These are phyloP conservation scores for Ophiostoma tasmaniense DNA, from an alignment of 2,329 filamentous ascomycete species.

Conservation along the genomic window DNA sequence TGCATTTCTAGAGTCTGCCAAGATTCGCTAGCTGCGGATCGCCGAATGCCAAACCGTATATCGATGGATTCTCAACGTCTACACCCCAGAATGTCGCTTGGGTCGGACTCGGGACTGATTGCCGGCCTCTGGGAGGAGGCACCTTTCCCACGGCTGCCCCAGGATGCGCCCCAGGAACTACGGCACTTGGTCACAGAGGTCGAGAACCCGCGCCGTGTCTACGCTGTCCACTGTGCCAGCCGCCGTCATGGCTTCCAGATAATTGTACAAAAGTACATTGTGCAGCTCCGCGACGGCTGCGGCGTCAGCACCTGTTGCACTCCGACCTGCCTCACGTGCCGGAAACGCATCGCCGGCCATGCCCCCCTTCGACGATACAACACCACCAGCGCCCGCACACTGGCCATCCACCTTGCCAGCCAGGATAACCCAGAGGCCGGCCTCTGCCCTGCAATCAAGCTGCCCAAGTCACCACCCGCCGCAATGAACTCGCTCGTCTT, in stretches of 20 bases:
- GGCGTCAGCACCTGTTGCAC: conserved; percentile 59
- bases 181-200: conserved; percentile 47
- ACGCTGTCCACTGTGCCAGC: conserved; percentile 51
- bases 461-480: conserved; percentile 36
- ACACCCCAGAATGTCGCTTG: background rate
- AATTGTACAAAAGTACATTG: conserved; percentile 63
- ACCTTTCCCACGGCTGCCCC: conserved; percentile 49
- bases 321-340: conserved; percentile 71
- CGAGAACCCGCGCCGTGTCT: conserved; percentile 53
- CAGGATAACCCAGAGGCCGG: conserved; percentile 66
- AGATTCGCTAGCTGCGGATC: conserved; percentile 1
- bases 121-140: conserved; percentile 54
- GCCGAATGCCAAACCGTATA: conserved; percentile 30
- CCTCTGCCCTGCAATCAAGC: conserved; percentile 50
- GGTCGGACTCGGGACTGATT: conserved; percentile 41
- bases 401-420: conserved; percentile 73
- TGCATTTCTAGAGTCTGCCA: background rate
- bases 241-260: conserved; percentile 57
- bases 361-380: conserved; percentile 71
- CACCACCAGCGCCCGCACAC: conserved; percentile 67
- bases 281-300: conserved; percentile 77
- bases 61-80: conserved; percentile 36
- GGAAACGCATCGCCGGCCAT: conserved; percentile 56
- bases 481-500: conserved; percentile 42
- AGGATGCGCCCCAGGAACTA: conserved; percentile 52